phyloP scores from a whole-genome alignment of 495 filamentous ascomycete genomes.

The Jackrogersella minutella region DNA sequence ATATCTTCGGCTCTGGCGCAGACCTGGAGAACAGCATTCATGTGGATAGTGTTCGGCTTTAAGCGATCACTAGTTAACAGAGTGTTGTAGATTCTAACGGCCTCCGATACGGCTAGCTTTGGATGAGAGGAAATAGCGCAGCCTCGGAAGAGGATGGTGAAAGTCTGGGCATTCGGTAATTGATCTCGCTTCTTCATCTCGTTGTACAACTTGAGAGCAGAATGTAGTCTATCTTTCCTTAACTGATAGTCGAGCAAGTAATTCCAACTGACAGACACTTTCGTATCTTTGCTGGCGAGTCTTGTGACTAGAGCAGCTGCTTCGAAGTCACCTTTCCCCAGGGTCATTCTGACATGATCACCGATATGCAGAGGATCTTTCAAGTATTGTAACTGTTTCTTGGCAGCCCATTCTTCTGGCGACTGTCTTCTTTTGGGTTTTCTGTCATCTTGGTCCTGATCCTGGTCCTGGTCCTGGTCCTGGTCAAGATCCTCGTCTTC shows the following conservation, averaged over 20 bases:
- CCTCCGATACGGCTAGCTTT: constrained; percentile 63
- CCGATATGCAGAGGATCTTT: constrained; percentile 72
- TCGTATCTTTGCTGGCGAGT: constrained; percentile 65
- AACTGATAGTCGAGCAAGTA: constrained; percentile 77
- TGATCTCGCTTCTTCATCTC: constrained; percentile 97
- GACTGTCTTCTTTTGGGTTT: constrained; percentile 37
- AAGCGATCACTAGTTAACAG: constrained; percentile 68
- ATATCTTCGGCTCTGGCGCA: constrained; percentile 74
- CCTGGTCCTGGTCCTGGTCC: background rate
- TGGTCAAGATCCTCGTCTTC: background rate
- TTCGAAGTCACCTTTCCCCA: constrained; percentile 62
- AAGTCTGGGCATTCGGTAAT: constrained; percentile 77
- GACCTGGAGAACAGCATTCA: constrained; percentile 84
- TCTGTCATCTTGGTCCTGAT: background rate
- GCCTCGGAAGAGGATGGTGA: constrained; percentile 82
- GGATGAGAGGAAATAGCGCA: constrained; percentile 63
- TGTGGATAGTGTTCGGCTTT: constrained; percentile 76
- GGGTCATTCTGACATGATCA: constrained; percentile 63
- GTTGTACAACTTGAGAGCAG: constrained; percentile 81
- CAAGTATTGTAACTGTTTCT: constrained; percentile 69
- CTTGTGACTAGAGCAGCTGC: constrained; percentile 74
- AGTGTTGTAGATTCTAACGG: constrained; percentile 74
- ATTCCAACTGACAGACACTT: constrained; percentile 84
- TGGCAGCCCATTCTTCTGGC: constrained; percentile 43
- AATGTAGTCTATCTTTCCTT: constrained; percentile 61